phyloP scores from a whole-genome alignment of 1,139 yeast species.

The Yamadazyma membranifaciens region DNA sequence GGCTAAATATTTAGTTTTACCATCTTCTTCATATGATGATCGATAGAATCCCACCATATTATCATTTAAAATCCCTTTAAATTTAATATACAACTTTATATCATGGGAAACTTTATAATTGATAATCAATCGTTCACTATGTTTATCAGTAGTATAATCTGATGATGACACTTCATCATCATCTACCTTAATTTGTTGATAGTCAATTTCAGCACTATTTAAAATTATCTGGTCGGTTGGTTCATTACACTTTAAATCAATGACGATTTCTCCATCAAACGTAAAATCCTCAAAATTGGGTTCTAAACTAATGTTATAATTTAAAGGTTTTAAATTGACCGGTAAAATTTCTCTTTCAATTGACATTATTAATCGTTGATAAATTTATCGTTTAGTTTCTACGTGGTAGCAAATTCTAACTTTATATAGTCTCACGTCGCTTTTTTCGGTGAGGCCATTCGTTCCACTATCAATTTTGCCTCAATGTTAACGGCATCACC shows the following conservation, averaged over 20 bases:
- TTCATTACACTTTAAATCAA: slow-evolving; percentile 64
- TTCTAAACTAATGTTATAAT: slow-evolving; percentile 69
- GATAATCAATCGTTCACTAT: slow-evolving; percentile 65
- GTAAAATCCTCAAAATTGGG: slow-evolving; percentile 72
- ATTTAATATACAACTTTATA: slow-evolving; percentile 50
- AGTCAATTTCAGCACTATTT: slow-evolving; percentile 65
- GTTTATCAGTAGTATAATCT: slow-evolving; percentile 41
- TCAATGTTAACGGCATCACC: no score
- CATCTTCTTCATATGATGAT: slow-evolving; percentile 62
- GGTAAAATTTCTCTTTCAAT: slow-evolving; percentile 67
- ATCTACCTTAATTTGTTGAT: slow-evolving; percentile 50
- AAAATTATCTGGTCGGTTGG: slow-evolving; percentile 50
- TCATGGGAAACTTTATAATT: slow-evolving; percentile 49
- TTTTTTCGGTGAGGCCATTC: no score
- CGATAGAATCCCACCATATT: slow-evolving; percentile 88
- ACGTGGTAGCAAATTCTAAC: neutral
- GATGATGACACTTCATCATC: slow-evolving; percentile 29
- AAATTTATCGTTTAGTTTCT: neutral
- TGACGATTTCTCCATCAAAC: slow-evolving; percentile 63
- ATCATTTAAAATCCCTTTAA: slow-evolving; percentile 71
- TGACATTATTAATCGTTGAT: neutral
- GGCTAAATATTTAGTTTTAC: slow-evolving; percentile 63
- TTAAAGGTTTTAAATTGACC: slow-evolving; percentile 65
- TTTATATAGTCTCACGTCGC: no score
- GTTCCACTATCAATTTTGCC: no score